A percentile compares a stretch with the other conserved stretches of the same genome.
Conservation (phyloP, 2,329 filamentous ascomycete genomes). For the Aspergillus ruber region DNA sequence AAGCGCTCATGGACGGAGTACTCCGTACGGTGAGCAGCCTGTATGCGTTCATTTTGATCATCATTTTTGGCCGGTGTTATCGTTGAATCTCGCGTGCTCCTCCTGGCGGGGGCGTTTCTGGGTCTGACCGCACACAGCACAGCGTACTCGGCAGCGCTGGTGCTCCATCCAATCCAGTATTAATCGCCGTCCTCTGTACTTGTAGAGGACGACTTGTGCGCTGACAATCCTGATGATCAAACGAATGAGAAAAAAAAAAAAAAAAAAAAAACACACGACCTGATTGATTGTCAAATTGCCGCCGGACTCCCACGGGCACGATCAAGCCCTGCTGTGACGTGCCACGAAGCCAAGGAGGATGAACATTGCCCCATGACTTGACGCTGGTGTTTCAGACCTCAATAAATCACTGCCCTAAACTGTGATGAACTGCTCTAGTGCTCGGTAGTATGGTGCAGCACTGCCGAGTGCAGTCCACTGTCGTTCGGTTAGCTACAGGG, state of each 20-base stretch:
- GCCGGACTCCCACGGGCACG: slow-evolving; percentile 4
- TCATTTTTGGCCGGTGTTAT: neutral
- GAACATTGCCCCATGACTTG: neutral
- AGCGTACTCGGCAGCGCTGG: no score
- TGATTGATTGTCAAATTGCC: no score
- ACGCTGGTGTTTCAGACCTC: neutral
- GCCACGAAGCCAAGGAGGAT: neutral
- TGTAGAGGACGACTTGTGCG: slow-evolving; percentile 5
- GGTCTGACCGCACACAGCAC: neutral
- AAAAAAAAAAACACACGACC: no score
- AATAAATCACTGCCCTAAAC: neutral
- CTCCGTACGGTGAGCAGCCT: no score
- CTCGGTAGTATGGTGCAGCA: neutral
- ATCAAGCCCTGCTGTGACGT: neutral
- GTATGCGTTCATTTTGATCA: neutral
- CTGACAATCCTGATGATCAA: slow-evolving; percentile 18
- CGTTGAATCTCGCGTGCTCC: neutral
- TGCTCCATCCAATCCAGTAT: neutral
- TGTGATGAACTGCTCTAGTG: no score
- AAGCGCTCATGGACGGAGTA: no score
- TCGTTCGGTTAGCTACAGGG: neutral
- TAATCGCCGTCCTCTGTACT: neutral
- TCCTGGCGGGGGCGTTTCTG: neutral
- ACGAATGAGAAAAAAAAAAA: neutral
- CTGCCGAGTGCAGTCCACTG: no score